Evolutionary conservation across 805 yeast species (phyloP), one percentile per base, ranked within the genome.

Genomic region (Wilhelminamyces savonicus): DNA sequence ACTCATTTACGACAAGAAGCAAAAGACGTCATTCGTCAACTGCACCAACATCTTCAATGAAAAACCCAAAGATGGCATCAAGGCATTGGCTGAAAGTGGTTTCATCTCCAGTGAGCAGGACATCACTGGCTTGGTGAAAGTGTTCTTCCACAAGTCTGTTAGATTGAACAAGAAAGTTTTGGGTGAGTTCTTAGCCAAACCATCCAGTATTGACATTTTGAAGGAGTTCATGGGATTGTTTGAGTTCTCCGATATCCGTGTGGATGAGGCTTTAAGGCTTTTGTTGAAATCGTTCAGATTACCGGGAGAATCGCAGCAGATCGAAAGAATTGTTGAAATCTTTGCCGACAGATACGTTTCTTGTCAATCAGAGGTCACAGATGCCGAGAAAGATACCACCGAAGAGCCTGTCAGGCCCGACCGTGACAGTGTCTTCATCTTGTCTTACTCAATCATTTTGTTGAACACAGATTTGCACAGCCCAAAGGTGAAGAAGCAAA

Each of bases 281-380:
- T 55, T 92, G 36, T 65, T 94, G 41, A 82, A 83, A 33, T 74
- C 82, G 13, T 90, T 92, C 50, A 74, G 98, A 53, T 67, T 92
- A 28, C 97, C 97, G 1, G 99, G 99, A 36, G 99, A 92, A 58
- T 82, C 97, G 0, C 97, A 87, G 49, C 96, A 86, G 54, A 92
- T 92, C 51, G 98, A 92, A 54, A 71, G 96, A 46, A 75, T 90
- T 11, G 81, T 92, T 17, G 97, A 90, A 46, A 66, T 76, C 5
- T 92, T 92, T 56, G 87, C 94, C 3, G 78, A 76, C 24, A 74
- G 83, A 35, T 92, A 85, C 56, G 82, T 84, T 10, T 65, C 63
- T 13, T 77, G 82, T 34, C 85, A 80, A 46, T 58, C 37, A 13
- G 15, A 41, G 4, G 38, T 16, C 11, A n/a, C 22, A 14, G 28